Evolutionary conservation across 2,329 filamentous ascomycete species (phyloP).

Genomic region (Arthrobotrys entomopaga): DNA sequence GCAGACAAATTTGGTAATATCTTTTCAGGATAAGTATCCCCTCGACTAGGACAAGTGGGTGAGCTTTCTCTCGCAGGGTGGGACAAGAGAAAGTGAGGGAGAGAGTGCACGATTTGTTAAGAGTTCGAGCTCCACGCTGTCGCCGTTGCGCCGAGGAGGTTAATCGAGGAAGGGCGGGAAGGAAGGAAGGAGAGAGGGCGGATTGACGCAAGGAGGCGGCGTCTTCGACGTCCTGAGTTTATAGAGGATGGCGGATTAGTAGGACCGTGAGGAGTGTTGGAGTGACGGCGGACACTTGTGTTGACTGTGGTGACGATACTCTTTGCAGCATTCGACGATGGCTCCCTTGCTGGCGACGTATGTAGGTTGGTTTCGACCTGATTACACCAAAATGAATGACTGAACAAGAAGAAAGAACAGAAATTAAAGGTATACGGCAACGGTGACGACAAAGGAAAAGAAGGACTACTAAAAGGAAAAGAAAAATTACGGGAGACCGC

Average conservation of each 20-base stretch:
- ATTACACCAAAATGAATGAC: constrained; percentile 53
- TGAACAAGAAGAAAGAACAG: constrained; percentile 32
- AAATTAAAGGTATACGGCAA: constrained; percentile 12
- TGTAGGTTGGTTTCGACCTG: constrained; percentile 21
- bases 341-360: constrained; percentile 12
- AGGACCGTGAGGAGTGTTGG: neutral
- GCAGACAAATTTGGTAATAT: constrained; percentile 32
- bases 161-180: constrained; percentile 49
- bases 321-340: constrained; percentile 36
- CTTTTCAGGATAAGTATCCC: constrained; percentile 35
- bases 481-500: constrained; percentile 21
- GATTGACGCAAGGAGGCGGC: constrained; percentile 53
- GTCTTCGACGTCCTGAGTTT: constrained; percentile 40
- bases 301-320: constrained; percentile 32
- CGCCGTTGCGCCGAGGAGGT: constrained; percentile 36
- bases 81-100: constrained; percentile 38
- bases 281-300: constrained; percentile 22
- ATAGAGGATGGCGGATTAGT: constrained; percentile 7
- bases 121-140: constrained; percentile 13
- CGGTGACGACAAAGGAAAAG: constrained; percentile 13
- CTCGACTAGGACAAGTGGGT: constrained; percentile 24
- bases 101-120: constrained; percentile 2
- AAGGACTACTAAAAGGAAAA: constrained; percentile 32
- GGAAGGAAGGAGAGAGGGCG: constrained; percentile 41
- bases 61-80: constrained; percentile 18